Percentiles rank a stretch among this genome's conserved stretches.
Evolutionary conservation across 768 basidiomycete genomes (phyloP).

Genomic region (Amanita subjunquillea): DNA sequence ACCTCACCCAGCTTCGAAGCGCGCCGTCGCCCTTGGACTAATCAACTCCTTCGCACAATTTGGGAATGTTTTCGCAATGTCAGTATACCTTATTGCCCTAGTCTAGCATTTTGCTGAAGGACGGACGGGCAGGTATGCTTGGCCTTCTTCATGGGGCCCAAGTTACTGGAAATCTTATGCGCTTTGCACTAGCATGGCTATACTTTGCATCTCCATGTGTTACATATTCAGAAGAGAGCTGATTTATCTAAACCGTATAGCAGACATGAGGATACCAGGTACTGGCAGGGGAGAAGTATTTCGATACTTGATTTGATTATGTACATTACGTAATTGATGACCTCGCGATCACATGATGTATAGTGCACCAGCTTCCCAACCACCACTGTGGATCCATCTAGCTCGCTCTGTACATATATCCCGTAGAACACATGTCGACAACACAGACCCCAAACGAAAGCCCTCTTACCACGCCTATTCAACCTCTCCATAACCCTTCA

Average conservation of each 20-base stretch:
- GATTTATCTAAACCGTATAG: not conserved
- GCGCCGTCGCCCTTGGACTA: conserved; percentile 77
- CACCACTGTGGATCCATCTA: not conserved
- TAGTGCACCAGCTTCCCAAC: too few relatives aligned
- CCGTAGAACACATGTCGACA: conserved; percentile 34
- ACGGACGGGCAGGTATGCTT: conserved; percentile 39
- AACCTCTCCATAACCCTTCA: conserved; percentile 79
- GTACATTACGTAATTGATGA: not conserved
- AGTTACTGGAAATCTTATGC: conserved; percentile 61
- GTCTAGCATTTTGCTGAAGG: not conserved
- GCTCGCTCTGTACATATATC: conserved; percentile 6
- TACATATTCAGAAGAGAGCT: conserved; percentile 33
- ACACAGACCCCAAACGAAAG: conserved; percentile 57
- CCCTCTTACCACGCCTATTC: conserved; percentile 49
- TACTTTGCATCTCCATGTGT: conserved; percentile 38
- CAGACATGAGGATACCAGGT: not conserved
- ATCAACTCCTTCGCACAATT: conserved; percentile 76
- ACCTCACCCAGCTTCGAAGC: conserved; percentile 67
- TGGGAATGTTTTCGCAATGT: conserved; percentile 81
- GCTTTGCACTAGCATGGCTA: conserved; percentile 57
- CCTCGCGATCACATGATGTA: too few relatives aligned
- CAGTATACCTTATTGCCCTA: conserved; percentile 15
- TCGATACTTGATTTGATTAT: not conserved
- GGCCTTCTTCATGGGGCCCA: conserved; percentile 63
- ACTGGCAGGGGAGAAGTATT: not conserved